Conservation (phyloP, 495 filamentous ascomycete species). For the Filosporella fistucella region DNA sequence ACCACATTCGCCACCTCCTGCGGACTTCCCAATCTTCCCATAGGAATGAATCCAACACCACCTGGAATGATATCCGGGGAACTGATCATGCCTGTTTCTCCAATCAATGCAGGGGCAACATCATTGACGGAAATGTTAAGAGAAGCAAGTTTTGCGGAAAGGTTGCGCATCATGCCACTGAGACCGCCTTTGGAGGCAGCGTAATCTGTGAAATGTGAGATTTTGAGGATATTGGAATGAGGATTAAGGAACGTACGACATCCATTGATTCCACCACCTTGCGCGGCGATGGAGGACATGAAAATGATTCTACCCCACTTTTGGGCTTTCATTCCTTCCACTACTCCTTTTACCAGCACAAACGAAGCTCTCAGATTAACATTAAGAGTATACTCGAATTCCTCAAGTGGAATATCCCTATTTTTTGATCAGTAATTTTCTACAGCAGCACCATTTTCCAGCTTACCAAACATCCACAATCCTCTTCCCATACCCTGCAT, state of each 20-base stretch:
- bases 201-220: conserved; percentile 42
- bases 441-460: background rate
- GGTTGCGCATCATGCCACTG: conserved; percentile 62
- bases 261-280: conserved; percentile 63
- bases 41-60: conserved; percentile 51
- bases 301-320: conserved; percentile 65
- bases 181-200: conserved; percentile 61
- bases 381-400: conserved; percentile 62
- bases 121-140: conserved; percentile 69
- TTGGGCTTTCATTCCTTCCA: conserved; percentile 58
- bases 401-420: conserved; percentile 37
- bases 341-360: conserved; percentile 57
- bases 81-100: conserved; percentile 61
- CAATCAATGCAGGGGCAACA: conserved; percentile 71
- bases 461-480: conserved; percentile 47
- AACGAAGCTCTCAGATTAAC: conserved; percentile 65
- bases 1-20: conserved; percentile 66
- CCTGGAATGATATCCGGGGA: conserved; percentile 46
- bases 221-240: background rate
- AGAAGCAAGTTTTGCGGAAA: conserved; percentile 55
- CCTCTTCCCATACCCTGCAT: conserved; percentile 50
- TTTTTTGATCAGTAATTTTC: background rate
- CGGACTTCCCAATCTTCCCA: conserved; percentile 56
- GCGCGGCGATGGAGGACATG: conserved; percentile 62
- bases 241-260: conserved; percentile 31